Evolutionary conservation across 179 eudicot species (phyloP), one percentile per base, ranked within the genome.

Genomic region (Camellia oleifera): DNA sequence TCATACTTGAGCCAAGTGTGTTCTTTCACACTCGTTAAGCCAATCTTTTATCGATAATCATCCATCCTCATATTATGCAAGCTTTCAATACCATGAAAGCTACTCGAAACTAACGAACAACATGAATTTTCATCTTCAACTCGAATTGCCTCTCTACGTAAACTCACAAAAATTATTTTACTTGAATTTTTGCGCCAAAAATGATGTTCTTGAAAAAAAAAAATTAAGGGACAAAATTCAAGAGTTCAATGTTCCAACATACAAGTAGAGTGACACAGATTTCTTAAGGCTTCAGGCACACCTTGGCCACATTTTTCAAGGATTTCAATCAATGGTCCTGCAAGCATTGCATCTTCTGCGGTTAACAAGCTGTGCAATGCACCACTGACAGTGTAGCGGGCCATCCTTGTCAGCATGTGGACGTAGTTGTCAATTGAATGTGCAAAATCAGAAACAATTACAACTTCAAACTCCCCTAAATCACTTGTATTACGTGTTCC

Each of bases 391-490:
- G 69, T 76, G 44, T 12, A 62, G 14, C 78, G 57, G 17, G 57
- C 78, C 78, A 76, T 76, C 14, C 40, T 44, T n/a, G 78, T 61
- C 3, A 76, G 57, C 56, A 76, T 63, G n/a, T 61, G 23, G 54
- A 76, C 12, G 57, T 76, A 76, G 0, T 42, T 10, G 44, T 76
- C 78, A 15, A 62, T 63, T 13, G 77, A 56, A 18, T 7, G 68
- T n/a, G 3, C 42, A 71, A 78, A 70, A 20, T 46, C 48, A 45
- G n/a, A 42, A 45, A 69, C 10, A 4, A 58, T 48, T 13, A 45
- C 54, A 23, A 46, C 56, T 45, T 78, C 58, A 57, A 71, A 61
- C 45, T 61, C 61, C 50, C 42, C 52, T 54, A 69, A 45, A 78
- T 60, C 81, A 4, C 20, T 53, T 2, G 32, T 32, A 18, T n/a